Base-by-base conservation (phyloP, 1,139 yeast species). In the Arxiozyma slooffiae region DNA sequence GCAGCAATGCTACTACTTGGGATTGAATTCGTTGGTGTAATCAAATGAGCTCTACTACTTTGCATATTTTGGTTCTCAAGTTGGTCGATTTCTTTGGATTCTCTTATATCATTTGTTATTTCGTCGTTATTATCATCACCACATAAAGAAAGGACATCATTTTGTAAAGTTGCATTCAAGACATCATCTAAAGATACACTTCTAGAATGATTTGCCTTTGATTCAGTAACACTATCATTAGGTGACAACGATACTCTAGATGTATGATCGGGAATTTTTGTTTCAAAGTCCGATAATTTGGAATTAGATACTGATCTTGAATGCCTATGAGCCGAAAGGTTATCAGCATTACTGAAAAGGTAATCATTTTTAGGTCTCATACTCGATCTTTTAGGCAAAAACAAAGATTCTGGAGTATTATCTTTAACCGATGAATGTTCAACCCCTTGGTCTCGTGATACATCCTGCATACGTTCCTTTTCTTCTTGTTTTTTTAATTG, bases 121-220 rank as follows among this genome's bases (percentile, higher is more conserved):
- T 44, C 16, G 11, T 16, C 39, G 36, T 2, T n/a, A 34, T 18
- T 8, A 17, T 37, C 45, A 37, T 49, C 46, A 37, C 53, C 57
- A 20, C 36, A 30, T 8, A 45, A 40, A 8, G 17, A 37, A 18
- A 57, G 54, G 8, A 55, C 56, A 39, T 58, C 57, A 26, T 59
- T 53, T 30, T 59, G 60, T 40, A 64, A 50, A 4, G 68, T 64
- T 11, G 61, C 59, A 47, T 62, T 62, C 38, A 64, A 46, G 43
- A 64, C 60, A 44, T 63, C 67, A 50, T 64, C 68, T 36, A 64
- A 59, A 7, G 55, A 53, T 48, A 53, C 40, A 53, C 61, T 53
- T 57, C 60, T 55, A 6, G 53, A 38, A 42, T 58, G 61, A 30
- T 38, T 45, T 37, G 43, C 23, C 18, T 18, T 38, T 23, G 41